Percentiles rank a stretch among this genome's conserved stretches.
These are phyloP conservation scores for Moesziomyces sp. DNA, from an alignment of 1,284 basidiomycete species.

Conservation along the genomic window DNA sequence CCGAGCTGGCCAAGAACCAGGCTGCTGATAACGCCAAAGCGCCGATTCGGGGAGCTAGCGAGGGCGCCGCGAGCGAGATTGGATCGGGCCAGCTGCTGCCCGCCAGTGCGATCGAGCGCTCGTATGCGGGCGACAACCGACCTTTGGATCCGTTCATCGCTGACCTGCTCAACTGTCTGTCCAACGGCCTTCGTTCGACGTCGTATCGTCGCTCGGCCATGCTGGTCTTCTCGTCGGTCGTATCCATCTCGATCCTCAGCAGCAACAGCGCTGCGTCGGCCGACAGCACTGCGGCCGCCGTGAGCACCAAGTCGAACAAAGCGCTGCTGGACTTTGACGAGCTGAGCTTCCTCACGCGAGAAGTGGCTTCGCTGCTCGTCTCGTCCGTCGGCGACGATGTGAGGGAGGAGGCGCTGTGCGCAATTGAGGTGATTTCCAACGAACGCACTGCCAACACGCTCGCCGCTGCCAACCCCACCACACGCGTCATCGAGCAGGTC, in stretches of 20 bases:
- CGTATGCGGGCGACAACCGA: slow-evolving; percentile 50
- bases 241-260: slow-evolving; percentile 49
- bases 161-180: slow-evolving; percentile 52
- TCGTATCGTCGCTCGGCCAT: slow-evolving; percentile 51
- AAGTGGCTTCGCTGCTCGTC: slow-evolving; percentile 77
- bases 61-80: slow-evolving; percentile 6
- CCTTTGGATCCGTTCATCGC: slow-evolving; percentile 56
- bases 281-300: not conserved
- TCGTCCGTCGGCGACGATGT: slow-evolving; percentile 73
- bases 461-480: slow-evolving; percentile 75
- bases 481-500: slow-evolving; percentile 78
- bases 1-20: slow-evolving; percentile 10
- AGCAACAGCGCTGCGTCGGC: not conserved
- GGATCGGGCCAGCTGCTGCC: slow-evolving; percentile 35
- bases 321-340: slow-evolving; percentile 78
- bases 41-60: not conserved
- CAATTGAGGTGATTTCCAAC: slow-evolving; percentile 70
- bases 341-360: slow-evolving; percentile 80
- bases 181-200: slow-evolving; percentile 51
- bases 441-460: slow-evolving; percentile 78
- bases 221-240: slow-evolving; percentile 50
- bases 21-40: slow-evolving; percentile 8
- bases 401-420: slow-evolving; percentile 58
- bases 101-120: slow-evolving; percentile 20
- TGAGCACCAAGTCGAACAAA: slow-evolving; percentile 2